Percentiles rank a stretch among this genome's conserved stretches.
Evolutionary conservation across 164 flowering plant genomes (phyloP).

Genomic region (Kalanchoe fedtschenkoi): DNA sequence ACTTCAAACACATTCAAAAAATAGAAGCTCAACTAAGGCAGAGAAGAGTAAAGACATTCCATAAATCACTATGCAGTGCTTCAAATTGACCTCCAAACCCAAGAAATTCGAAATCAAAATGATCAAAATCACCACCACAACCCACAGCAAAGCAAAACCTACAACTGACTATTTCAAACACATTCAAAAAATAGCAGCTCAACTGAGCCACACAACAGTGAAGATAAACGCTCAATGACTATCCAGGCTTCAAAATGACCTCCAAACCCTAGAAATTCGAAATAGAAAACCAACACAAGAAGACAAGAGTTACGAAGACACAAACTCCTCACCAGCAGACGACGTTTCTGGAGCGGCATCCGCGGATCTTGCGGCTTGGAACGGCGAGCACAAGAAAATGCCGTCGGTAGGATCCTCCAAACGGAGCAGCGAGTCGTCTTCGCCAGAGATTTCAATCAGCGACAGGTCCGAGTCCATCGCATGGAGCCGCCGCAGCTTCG

Average conservation of each 20-base stretch:
- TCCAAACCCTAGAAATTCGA: not conserved
- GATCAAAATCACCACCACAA: not conserved
- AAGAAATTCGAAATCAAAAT: not conserved
- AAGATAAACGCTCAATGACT: too few species aligned
- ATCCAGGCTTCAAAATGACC: too few species aligned
- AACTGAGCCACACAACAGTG: too few species aligned
- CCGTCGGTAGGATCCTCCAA: slow-evolving; percentile 4
- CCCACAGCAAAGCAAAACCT: too few species aligned
- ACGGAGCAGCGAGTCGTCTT: slow-evolving; percentile 34
- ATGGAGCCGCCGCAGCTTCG: not conserved
- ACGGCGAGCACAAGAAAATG: slow-evolving; percentile 33
- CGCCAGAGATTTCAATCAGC: slow-evolving; percentile 27
- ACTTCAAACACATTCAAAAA: not conserved
- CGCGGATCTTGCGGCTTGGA: slow-evolving; percentile 13
- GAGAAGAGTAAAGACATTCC: too few species aligned
- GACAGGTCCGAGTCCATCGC: slow-evolving; percentile 30
- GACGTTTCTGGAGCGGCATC: not conserved
- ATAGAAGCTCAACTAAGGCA: not conserved
- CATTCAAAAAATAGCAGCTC: too few species aligned
- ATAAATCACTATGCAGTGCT: too few species aligned
- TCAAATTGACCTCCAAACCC: too few species aligned
- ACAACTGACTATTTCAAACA: too few species aligned
- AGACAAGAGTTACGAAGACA: not conserved
- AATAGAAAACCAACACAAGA: not conserved
- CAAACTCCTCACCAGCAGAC: not conserved